phyloP scores from a whole-genome alignment of 768 basidiomycete species.

The Kwoniella newhampshirensis region DNA sequence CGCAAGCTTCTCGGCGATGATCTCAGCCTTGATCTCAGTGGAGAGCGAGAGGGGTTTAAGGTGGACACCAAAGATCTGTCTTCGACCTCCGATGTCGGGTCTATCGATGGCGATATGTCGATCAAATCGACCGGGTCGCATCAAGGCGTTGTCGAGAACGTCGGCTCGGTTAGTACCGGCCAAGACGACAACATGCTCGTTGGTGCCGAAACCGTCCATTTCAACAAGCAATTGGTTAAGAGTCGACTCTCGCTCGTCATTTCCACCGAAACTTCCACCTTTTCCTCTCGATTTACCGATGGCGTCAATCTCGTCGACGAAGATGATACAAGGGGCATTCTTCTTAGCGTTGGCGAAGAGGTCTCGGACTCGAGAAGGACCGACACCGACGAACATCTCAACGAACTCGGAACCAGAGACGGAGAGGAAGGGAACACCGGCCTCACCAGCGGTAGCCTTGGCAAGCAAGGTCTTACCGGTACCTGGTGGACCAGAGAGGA shows the following conservation, averaged over 20 bases:
- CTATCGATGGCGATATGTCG: constrained; percentile 92
- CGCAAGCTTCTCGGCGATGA: constrained; percentile 85
- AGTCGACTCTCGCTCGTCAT: constrained; percentile 96
- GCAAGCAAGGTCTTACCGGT: constrained; percentile 98
- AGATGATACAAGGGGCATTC: constrained; percentile 96
- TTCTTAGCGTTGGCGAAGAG: constrained; percentile 97
- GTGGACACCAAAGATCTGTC: constrained; percentile 92
- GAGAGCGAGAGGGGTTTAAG: constrained; percentile 76
- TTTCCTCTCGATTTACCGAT: constrained; percentile 91
- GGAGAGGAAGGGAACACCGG: constrained; percentile 94
- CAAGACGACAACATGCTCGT: constrained; percentile 92
- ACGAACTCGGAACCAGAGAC: constrained; percentile 99
- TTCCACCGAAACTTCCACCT: constrained; percentile 78
- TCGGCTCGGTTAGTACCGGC: constrained; percentile 97
- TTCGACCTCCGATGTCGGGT: constrained; percentile 89
- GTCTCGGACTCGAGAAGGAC: constrained; percentile 93
- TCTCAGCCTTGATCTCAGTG: constrained; percentile 38
- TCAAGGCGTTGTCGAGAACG: constrained; percentile 88
- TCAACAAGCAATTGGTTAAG: constrained; percentile 96
- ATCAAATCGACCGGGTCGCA: constrained; percentile 98
- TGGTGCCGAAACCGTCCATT: constrained; percentile 99
- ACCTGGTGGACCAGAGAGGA: constrained; percentile 64
- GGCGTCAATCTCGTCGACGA: constrained; percentile 98
- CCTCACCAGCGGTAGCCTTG: constrained; percentile 98
- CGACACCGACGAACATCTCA: constrained; percentile 99